Evolutionary conservation across 2,329 filamentous ascomycete species (phyloP).

Genomic region (Taxawa tesnikishii): DNA sequence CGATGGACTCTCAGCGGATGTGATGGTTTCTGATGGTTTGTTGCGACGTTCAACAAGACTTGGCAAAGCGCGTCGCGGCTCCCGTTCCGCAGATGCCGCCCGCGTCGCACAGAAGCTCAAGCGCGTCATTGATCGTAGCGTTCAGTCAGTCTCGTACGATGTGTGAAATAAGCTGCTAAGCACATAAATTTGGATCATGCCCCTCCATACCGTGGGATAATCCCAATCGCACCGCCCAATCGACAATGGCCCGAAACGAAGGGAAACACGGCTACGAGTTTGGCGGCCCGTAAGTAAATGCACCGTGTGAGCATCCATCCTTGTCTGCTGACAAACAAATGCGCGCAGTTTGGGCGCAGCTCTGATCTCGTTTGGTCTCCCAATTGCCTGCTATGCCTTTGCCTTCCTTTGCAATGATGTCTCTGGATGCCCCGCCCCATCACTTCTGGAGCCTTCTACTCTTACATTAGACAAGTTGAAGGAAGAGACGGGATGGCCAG

Average conservation of each 20-base stretch:
- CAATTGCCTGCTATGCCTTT: conserved; percentile 65
- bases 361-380: conserved; percentile 67
- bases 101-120: too few species aligned
- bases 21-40: too few species aligned
- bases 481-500: conserved; percentile 73
- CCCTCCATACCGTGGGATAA: too few species aligned
- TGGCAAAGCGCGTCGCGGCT: too few species aligned
- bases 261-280: conserved; percentile 31
- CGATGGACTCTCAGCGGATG: too few species aligned
- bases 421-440: conserved; percentile 79
- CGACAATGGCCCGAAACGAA: conserved; percentile 5
- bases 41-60: too few species aligned
- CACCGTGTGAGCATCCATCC: too few species aligned
- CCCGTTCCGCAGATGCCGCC: too few species aligned
- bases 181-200: too few species aligned
- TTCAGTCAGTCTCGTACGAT: neutral
- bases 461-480: conserved; percentile 54
- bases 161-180: too few species aligned
- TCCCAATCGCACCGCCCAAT: too few species aligned
- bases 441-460: conserved; percentile 53
- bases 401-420: conserved; percentile 86
- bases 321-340: too few species aligned
- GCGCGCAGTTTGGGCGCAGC: conserved; percentile 57
- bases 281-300: conserved; percentile 32
- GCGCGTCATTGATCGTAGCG: neutral